Percentiles rank a stretch among this genome's conserved stretches.
Conservation (phyloP, 495 filamentous ascomycete species). For the Daldinia grandis region DNA sequence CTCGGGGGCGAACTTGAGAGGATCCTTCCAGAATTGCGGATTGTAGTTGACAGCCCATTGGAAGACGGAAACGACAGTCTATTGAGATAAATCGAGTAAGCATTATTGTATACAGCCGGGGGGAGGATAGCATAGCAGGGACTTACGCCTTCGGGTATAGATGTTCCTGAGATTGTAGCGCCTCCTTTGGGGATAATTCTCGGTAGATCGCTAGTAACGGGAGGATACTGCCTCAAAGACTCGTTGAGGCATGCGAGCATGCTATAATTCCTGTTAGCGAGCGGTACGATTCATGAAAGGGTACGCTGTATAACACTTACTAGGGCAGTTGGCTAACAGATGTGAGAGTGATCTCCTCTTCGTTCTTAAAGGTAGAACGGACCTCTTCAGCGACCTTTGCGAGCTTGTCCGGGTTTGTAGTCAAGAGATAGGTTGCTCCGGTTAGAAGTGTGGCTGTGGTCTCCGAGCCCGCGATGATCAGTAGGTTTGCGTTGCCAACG, state of each 20-base stretch:
- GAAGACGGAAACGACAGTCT: constrained; percentile 62
- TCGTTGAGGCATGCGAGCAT: constrained; percentile 61
- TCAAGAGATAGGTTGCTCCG: constrained; percentile 55
- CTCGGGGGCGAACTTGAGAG: constrained; percentile 60
- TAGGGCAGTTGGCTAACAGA: constrained; percentile 54
- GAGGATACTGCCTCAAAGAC: constrained; percentile 59
- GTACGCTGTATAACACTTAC: background rate
- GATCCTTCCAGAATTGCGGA: constrained; percentile 52
- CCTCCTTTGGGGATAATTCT: constrained; percentile 56
- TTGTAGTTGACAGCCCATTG: constrained; percentile 57
- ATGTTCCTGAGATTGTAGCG: constrained; percentile 54
- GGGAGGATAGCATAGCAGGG: background rate
- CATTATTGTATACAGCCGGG: background rate
- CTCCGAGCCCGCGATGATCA: constrained; percentile 59
- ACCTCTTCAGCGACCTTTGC: constrained; percentile 57
- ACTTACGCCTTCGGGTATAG: constrained; percentile 52
- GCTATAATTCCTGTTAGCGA: background rate
- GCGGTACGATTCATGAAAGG: background rate
- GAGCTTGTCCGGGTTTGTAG: constrained; percentile 51
- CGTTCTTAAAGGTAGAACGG: constrained; percentile 50
- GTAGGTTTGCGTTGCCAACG: constrained; percentile 28
- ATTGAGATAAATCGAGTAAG: background rate
- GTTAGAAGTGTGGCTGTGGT: constrained; percentile 62
- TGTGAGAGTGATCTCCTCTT: constrained; percentile 56
- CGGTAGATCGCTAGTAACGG: constrained; percentile 55